These are phyloP conservation scores for Trichosporon sp. DNA, from an alignment of 1,284 basidiomycete genomes.

Conservation along the genomic window DNA sequence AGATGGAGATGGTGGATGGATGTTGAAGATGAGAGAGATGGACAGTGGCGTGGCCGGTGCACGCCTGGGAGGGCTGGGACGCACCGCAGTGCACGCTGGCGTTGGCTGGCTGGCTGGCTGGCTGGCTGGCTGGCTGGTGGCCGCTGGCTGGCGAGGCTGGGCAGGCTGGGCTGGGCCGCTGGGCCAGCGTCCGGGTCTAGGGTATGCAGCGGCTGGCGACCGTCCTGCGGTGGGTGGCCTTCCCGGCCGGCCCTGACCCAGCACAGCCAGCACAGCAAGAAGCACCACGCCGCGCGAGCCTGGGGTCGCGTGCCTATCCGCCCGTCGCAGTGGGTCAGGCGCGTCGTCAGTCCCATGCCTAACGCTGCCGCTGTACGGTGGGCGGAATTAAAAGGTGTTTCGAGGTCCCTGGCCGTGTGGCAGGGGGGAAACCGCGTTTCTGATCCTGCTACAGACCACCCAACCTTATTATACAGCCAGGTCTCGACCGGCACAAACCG, in stretches of 20 bases:
- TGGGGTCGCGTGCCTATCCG: neutral
- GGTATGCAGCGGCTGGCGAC: neutral
- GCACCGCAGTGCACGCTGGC: neutral
- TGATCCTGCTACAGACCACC: neutral
- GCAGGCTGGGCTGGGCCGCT: too few species aligned
- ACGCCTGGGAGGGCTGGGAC: neutral
- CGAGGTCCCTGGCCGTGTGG: neutral
- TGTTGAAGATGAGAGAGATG: neutral
- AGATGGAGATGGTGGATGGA: neutral
- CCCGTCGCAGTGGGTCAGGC: neutral
- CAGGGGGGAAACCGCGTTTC: neutral
- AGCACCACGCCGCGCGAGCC: neutral
- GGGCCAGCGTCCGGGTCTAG: too few species aligned
- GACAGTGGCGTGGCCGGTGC: slow-evolving; percentile 3
- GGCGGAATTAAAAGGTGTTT: neutral
- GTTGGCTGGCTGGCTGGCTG: neutral
- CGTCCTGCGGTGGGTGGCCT: neutral
- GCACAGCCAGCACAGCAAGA: neutral
- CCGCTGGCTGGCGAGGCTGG: neutral
- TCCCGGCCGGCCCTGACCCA: neutral
- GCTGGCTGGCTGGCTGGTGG: neutral
- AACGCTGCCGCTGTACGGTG: neutral
- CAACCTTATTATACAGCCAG: neutral
- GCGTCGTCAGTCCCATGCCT: neutral
- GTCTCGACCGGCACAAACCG: neutral